These are phyloP conservation scores for Calonectria hongkongensis DNA, from an alignment of 2,329 filamentous ascomycete genomes.

Conservation along the genomic window DNA sequence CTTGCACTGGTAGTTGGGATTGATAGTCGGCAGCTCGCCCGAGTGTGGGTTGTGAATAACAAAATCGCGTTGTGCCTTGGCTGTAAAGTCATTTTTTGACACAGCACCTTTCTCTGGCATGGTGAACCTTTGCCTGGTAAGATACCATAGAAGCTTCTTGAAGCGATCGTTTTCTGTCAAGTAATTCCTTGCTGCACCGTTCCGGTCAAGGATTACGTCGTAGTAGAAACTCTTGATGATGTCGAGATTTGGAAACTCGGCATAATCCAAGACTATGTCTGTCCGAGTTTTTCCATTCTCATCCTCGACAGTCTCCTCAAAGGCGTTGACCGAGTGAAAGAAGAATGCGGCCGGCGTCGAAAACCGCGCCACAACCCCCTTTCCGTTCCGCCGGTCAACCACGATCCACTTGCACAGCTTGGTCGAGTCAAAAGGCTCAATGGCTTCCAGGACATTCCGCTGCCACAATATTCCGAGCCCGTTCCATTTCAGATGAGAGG, in stretches of 20 bases:
- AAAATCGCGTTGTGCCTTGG: constrained; percentile 60
- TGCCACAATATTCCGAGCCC: constrained; percentile 79
- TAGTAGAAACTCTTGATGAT: constrained; percentile 82
- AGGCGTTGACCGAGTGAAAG: constrained; percentile 88
- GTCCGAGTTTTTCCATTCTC: constrained; percentile 56
- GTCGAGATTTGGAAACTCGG: constrained; percentile 78
- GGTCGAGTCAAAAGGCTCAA: constrained; percentile 76
- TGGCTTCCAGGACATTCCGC: constrained; percentile 80
- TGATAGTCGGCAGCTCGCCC: constrained; percentile 81
- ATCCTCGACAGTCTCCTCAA: constrained; percentile 73
- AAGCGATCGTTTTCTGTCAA: constrained; percentile 64
- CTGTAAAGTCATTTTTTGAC: constrained; percentile 38
- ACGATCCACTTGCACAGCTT: constrained; percentile 82
- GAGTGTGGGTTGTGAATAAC: constrained; percentile 71
- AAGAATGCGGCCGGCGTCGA: constrained; percentile 82
- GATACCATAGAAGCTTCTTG: constrained; percentile 59
- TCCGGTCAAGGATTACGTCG: constrained; percentile 76
- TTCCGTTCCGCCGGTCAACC: constrained; percentile 77
- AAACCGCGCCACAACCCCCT: constrained; percentile 81
- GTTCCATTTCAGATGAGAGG: constrained; percentile 73
- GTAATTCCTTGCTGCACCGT: constrained; percentile 66
- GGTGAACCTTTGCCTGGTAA: constrained; percentile 67
- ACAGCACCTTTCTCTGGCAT: constrained; percentile 52
- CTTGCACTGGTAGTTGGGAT: constrained; percentile 71
- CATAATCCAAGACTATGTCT: constrained; percentile 79